Evolutionary conservation across 805 yeast species (phyloP).

Genomic region (Candida endomychidarum): DNA sequence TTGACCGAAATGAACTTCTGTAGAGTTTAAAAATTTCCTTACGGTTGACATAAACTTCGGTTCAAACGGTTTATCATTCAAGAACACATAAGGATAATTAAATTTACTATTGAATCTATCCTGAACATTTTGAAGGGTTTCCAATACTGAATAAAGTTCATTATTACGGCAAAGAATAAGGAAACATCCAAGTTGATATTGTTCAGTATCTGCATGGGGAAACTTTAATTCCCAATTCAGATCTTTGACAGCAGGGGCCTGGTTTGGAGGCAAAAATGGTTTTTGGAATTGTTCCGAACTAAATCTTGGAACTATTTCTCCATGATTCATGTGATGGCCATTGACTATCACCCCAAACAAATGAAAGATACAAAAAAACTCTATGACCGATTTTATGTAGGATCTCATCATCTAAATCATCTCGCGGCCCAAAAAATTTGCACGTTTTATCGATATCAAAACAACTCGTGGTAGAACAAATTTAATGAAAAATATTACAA

Average conservation of each 20-base stretch:
- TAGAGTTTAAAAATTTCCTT: constrained; percentile 50
- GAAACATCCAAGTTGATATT: constrained; percentile 24
- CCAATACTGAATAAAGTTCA: constrained; percentile 57
- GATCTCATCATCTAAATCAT: constrained; percentile 7
- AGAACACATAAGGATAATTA: constrained; percentile 77
- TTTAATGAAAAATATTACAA: neutral
- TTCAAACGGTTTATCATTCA: constrained; percentile 67
- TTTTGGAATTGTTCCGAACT: no score
- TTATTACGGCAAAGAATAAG: constrained; percentile 68
- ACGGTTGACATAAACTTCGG: constrained; percentile 54
- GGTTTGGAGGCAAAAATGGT: no score
- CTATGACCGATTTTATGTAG: no score
- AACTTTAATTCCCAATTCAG: no score
- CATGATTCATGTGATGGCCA: no score
- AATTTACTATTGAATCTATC: constrained; percentile 61
- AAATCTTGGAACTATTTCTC: no score
- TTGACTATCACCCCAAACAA: no score
- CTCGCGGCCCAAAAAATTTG: constrained; percentile 7
- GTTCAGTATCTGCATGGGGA: constrained; percentile 34
- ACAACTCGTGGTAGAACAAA: constrained; percentile 2
- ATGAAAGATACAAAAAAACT: no score
- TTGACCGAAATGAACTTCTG: constrained; percentile 60
- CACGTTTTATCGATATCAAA: constrained; percentile 7
- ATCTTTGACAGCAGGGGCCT: no score
- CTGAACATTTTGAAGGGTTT: constrained; percentile 62